Conservation (phyloP, 768 basidiomycete species). For the Calocera viscosa region DNA sequence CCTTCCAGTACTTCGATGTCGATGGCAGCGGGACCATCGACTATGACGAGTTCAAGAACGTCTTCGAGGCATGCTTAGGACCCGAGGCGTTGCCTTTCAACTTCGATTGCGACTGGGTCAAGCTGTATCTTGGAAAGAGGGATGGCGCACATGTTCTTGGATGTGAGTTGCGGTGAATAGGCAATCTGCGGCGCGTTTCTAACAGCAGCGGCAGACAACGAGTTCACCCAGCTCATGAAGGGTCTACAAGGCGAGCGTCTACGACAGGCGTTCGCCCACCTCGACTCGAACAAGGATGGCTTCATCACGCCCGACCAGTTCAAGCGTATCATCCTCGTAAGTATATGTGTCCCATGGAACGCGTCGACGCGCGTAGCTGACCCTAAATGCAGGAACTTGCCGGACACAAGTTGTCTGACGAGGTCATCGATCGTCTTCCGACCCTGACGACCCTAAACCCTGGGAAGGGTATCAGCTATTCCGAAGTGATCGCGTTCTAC, state of each 20-base stretch:
- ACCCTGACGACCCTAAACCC: slow-evolving; percentile 82
- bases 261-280: slow-evolving; percentile 86
- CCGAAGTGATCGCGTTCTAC: slow-evolving; percentile 93
- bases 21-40: slow-evolving; percentile 87
- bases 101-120: slow-evolving; percentile 95
- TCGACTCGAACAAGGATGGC: slow-evolving; percentile 83
- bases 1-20: slow-evolving; percentile 93
- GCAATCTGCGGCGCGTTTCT: slow-evolving; percentile 10
- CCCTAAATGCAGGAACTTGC: slow-evolving; percentile 61
- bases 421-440: slow-evolving; percentile 82
- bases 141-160: slow-evolving; percentile 83
- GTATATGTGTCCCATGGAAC: slow-evolving; percentile 21
- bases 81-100: slow-evolving; percentile 82
- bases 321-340: slow-evolving; percentile 83
- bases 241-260: slow-evolving; percentile 94
- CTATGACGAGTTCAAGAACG: slow-evolving; percentile 89
- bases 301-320: slow-evolving; percentile 91
- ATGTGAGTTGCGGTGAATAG: slow-evolving; percentile 41
- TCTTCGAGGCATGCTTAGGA: slow-evolving; percentile 68
- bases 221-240: slow-evolving; percentile 98
- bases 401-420: slow-evolving; percentile 92
- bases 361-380: background rate
- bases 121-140: slow-evolving; percentile 86
- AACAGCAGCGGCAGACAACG: slow-evolving; percentile 49
- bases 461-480: slow-evolving; percentile 84